These are phyloP conservation scores for Hymenoscyphus infarciens DNA, from an alignment of 2,329 filamentous ascomycete species.

Conservation along the genomic window DNA sequence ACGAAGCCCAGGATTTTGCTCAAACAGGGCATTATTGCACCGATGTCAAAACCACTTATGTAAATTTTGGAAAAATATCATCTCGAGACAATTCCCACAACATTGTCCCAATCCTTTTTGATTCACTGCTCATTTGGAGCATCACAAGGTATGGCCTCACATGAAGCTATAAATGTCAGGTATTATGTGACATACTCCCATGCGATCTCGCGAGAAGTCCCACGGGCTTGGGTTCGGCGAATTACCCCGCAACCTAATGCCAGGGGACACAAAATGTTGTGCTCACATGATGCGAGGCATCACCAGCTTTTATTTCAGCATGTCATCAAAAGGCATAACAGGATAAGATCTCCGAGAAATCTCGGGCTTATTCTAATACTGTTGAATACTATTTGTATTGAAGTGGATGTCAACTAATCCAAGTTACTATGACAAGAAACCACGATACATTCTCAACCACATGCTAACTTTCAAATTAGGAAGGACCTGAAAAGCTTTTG, in stretches of 20 bases:
- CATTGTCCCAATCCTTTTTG: neutral
- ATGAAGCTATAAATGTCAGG: neutral
- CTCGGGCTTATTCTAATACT: neutral
- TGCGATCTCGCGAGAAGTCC: neutral
- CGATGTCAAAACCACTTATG: constrained; percentile 71
- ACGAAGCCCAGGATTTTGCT: constrained; percentile 87
- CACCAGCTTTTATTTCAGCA: neutral
- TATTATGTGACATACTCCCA: neutral
- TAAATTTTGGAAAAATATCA: constrained; percentile 16
- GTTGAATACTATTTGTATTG: neutral
- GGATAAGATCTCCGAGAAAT: neutral
- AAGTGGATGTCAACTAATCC: neutral
- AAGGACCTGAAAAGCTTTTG: neutral
- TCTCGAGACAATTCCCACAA: neutral
- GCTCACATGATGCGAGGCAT: neutral
- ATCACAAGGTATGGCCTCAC: neutral
- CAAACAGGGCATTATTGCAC: constrained; percentile 85
- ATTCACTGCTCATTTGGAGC: neutral
- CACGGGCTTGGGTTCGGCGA: neutral
- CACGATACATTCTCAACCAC: neutral
- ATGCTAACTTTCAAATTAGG: neutral
- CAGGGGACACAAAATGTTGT: neutral
- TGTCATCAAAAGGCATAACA: neutral
- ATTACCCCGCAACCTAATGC: neutral
- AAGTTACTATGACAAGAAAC: neutral